A percentile compares a stretch with the other conserved stretches of the same genome.
Evolutionary conservation across 2,329 filamentous ascomycete genomes (phyloP).

Genomic region (Metarhizium album): DNA sequence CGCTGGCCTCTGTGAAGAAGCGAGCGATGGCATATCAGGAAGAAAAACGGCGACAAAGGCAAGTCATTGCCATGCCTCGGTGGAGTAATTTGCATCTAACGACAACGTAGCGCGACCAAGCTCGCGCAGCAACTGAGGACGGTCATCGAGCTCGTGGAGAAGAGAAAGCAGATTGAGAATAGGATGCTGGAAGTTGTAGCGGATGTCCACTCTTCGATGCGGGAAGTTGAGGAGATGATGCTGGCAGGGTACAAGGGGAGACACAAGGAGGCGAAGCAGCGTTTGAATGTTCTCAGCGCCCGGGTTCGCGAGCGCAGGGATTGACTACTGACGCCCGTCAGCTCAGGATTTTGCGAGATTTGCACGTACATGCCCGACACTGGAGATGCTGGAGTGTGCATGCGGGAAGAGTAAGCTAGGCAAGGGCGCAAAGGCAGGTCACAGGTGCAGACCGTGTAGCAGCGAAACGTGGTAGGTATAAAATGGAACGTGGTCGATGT

Average conservation of each 20-base stretch:
- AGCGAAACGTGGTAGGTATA: background rate
- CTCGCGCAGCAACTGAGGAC: slow-evolving; percentile 10
- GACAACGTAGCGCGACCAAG: slow-evolving; percentile 8
- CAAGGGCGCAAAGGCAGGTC: background rate
- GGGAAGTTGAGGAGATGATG: slow-evolving; percentile 20
- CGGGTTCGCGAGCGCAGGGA: background rate
- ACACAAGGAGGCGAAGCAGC: slow-evolving; percentile 13
- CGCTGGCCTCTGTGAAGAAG: slow-evolving; percentile 15
- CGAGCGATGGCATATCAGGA: slow-evolving; percentile 13
- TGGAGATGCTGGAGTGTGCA: background rate
- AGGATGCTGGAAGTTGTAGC: slow-evolving; percentile 16
- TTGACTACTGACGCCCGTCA: too few species aligned
- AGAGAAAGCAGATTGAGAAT: slow-evolving; percentile 16
- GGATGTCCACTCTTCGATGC: slow-evolving; percentile 10
- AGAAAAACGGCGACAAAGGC: slow-evolving; percentile 16
- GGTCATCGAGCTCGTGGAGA: slow-evolving; percentile 14
- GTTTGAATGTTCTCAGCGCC: slow-evolving; percentile 3
- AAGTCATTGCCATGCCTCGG: background rate
- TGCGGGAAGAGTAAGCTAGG: background rate
- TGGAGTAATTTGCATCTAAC: background rate
- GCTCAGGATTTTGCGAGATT: background rate
- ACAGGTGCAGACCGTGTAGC: background rate
- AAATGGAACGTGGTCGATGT: background rate
- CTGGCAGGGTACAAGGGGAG: slow-evolving; percentile 18
- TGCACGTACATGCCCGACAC: background rate